Conservation (phyloP, 75 land plant genomes). For the Pinus albicaulis region DNA sequence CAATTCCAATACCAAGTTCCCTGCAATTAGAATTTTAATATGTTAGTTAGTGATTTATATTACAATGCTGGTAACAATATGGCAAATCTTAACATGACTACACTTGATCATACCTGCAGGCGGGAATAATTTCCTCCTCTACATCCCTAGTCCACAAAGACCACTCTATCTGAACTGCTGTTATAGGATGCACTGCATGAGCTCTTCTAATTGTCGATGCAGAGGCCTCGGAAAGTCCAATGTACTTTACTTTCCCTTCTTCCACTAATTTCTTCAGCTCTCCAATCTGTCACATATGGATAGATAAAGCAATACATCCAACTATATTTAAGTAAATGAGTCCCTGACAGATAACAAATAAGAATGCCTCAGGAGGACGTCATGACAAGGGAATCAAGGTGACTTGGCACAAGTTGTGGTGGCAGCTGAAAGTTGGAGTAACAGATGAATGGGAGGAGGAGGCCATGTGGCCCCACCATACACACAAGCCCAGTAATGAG, state of each 20-base stretch:
- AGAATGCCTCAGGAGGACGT: no score
- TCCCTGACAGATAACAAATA: no score
- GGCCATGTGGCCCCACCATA: no score
- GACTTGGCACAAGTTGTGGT: no score
- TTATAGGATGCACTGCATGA: constrained; percentile 62
- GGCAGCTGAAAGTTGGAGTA: no score
- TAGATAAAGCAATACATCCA: no score
- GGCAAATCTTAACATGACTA: no score
- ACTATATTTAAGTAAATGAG: no score
- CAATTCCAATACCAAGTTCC: constrained; percentile 74
- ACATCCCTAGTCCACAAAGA: constrained; percentile 20
- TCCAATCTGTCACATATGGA: no score
- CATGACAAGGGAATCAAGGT: no score
- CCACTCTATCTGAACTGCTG: constrained; percentile 65
- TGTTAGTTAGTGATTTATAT: not conserved
- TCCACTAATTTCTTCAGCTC: constrained; percentile 51
- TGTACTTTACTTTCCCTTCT: constrained; percentile 74
- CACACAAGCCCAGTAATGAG: no score
- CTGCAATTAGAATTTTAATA: constrained; percentile 18
- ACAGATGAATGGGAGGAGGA: no score
- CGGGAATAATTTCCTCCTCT: not conserved
- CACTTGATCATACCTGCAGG: not conserved
- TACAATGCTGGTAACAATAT: not conserved
- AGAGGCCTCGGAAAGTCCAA: constrained; percentile 69
- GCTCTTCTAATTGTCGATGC: constrained; percentile 67